phyloP scores from a whole-genome alignment of 305 asterid genomes.

The Rubia peregrina region DNA sequence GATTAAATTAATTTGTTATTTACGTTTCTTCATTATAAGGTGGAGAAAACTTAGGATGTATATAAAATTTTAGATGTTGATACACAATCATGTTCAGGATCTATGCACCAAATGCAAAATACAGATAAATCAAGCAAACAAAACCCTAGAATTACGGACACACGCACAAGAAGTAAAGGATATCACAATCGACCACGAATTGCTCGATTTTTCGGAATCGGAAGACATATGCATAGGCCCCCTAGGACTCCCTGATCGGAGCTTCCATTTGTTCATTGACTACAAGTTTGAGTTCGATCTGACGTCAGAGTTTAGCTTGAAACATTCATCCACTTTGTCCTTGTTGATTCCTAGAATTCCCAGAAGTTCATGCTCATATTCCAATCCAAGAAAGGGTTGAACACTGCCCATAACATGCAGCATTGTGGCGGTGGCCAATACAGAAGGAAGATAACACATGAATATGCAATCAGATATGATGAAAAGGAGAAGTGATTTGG shows the following conservation, averaged over 20 bases:
- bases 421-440: slow-evolving; percentile 73
- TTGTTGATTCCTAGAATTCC: slow-evolving; percentile 58
- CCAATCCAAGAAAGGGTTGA: slow-evolving; percentile 43
- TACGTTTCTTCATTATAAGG: too few relatives aligned
- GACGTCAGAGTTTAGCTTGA: slow-evolving; percentile 43
- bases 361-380: slow-evolving; percentile 45
- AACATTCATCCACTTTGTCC: slow-evolving; percentile 70
- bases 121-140: too few relatives aligned
- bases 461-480: slow-evolving; percentile 53
- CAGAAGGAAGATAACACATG: slow-evolving; percentile 52
- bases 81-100: too few relatives aligned
- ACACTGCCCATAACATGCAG: slow-evolving; percentile 49
- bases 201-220: slow-evolving; percentile 47
- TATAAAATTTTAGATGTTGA: too few relatives aligned
- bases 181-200: slow-evolving; percentile 38
- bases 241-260: slow-evolving; percentile 58
- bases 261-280: slow-evolving; percentile 46
- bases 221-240: slow-evolving; percentile 65
- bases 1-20: too few relatives aligned
- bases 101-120: too few relatives aligned
- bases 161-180: too few relatives aligned
- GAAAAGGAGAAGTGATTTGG: slow-evolving; percentile 49
- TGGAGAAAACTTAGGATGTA: too few relatives aligned
- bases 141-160: too few relatives aligned
- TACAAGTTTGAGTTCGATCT: slow-evolving; percentile 28